Base-by-base conservation (phyloP, 2,329 filamentous ascomycete species). In the Mycosphaerella sp. region DNA sequence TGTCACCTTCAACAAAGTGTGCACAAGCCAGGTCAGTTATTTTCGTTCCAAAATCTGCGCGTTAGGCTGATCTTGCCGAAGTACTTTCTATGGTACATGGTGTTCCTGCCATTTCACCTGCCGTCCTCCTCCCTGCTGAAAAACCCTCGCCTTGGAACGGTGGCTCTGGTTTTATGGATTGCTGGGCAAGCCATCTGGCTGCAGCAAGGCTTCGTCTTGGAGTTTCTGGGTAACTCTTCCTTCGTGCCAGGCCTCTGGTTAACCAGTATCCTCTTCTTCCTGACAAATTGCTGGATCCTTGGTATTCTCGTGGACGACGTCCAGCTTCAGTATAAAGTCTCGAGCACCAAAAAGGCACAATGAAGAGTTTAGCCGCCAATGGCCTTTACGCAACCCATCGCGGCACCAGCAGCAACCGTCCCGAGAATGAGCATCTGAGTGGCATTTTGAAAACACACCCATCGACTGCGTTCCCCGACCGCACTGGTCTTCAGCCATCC, bases 81-180 rank as follows among this genome's bases (percentile, higher is more conserved):
- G 89, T 98, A 98, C 70, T 98, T 98, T 71, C 80, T 98, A 47
- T 98, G 93, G 93, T 97, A 98, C 72, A 84, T 96, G 72, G 82
- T 96, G 60, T 88, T 98, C 63, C 76, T 97, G 2, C 93, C 93
- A 0, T 84, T 96, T 47, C 95, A 96, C 69, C 83, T 98, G 0
- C 90, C 92, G 0, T 74, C 74, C 38, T 96, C 91, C 0, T 85
- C 86, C 0, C 78, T 96, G 11, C 73, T 95, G 0, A 72, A 69
- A 4, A 76, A 73, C 2, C 81, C 81, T 0, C 65, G 66, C 5
- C 72, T 86, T 3, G 93, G 93, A 1, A 55, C 87, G 1, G 63
- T 75, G 0, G 87, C 87, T 0, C 74, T 88, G 5, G 63, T 73
- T 1, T 72, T 91, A 4, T 98, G 93, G 93, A 72, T 95, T 0